Conservation (phyloP, 2,329 filamentous ascomycete genomes). For the Apiospora phragmitis region DNA sequence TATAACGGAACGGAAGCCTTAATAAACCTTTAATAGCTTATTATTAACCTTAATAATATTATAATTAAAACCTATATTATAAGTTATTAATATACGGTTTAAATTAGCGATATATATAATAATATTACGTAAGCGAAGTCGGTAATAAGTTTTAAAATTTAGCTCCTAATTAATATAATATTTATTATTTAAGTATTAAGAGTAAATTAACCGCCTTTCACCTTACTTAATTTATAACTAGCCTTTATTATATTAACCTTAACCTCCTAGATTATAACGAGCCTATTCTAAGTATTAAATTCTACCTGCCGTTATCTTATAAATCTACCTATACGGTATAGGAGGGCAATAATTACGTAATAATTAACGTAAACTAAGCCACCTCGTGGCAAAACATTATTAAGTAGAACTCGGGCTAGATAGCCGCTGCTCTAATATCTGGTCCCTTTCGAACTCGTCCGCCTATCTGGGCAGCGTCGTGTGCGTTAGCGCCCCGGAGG, state of each 20-base stretch:
- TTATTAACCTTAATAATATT: background rate
- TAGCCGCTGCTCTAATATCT: conserved; percentile 1
- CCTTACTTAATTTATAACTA: background rate
- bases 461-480: background rate
- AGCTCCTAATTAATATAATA: background rate
- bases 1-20: background rate
- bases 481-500: background rate
- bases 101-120: background rate
- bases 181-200: background rate
- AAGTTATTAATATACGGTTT: background rate
- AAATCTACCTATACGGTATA: background rate
- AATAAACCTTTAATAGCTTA: background rate
- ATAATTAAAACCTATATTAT: background rate
- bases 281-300: background rate
- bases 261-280: background rate
- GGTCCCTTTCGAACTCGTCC: background rate
- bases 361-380: background rate
- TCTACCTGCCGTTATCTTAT: background rate
- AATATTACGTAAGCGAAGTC: background rate
- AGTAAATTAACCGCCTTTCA: background rate
- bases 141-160: background rate
- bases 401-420: background rate
- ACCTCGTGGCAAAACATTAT: background rate
- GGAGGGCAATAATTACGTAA: background rate
- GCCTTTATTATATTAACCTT: background rate